Evolutionary conservation across 176 grass and related monocot genomes (phyloP).

Genomic region (Eremochloa ophiuroides): DNA sequence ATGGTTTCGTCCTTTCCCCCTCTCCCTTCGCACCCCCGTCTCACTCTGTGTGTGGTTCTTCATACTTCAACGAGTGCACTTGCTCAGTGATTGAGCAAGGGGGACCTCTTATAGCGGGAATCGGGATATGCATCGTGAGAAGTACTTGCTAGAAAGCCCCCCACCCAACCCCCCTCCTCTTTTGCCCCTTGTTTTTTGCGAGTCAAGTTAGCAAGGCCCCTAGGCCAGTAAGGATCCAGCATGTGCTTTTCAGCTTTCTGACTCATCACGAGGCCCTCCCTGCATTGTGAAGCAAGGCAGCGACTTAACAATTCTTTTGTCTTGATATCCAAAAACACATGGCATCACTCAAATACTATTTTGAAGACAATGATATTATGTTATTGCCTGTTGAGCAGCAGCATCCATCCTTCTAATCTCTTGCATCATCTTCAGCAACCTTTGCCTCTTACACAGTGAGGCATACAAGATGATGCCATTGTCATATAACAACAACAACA

Average conservation of each 20-base stretch:
- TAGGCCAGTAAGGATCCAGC: conserved; percentile 3
- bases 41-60: not conserved
- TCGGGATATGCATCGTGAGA: not conserved
- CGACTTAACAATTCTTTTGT: not conserved
- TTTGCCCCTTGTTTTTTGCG: conserved; percentile 12
- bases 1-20: not conserved
- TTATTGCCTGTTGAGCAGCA: not conserved
- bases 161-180: too few relatives aligned
- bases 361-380: not conserved
- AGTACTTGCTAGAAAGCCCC: conserved; percentile 2
- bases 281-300: not conserved
- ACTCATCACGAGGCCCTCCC: not conserved
- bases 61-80: not conserved
- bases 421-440: not conserved
- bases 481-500: not conserved
- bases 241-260: conserved; percentile 13
- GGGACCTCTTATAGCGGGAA: not conserved
- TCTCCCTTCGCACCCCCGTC: too few relatives aligned
- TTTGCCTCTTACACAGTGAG: not conserved
- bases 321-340: not conserved
- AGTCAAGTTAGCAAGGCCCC: not conserved
- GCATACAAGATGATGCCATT: not conserved
- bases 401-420: not conserved
- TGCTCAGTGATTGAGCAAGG: not conserved
- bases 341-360: not conserved